phyloP scores from a whole-genome alignment of 768 basidiomycete genomes.

The Agaricus subrufescens region DNA sequence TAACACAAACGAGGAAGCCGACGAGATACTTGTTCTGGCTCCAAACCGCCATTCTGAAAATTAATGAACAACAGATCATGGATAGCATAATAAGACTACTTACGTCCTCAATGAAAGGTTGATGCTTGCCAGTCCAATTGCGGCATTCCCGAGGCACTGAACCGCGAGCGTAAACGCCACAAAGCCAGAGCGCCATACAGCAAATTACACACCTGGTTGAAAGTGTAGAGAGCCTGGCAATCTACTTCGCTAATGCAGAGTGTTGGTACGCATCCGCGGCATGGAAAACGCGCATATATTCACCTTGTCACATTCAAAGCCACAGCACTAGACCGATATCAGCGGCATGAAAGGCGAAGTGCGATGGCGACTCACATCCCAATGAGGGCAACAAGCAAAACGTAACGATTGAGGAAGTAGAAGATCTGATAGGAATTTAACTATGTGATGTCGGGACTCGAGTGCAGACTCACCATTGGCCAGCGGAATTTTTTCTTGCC shows the following conservation, averaged over 20 bases:
- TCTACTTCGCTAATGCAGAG: constrained; percentile 37
- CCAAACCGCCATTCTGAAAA: constrained; percentile 64
- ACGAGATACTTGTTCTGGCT: constrained; percentile 52
- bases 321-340: constrained; percentile 34
- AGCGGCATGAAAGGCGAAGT: constrained; percentile 1
- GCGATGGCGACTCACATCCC: constrained; percentile 51
- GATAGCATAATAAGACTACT: constrained; percentile 20
- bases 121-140: constrained; percentile 67
- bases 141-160: constrained; percentile 54
- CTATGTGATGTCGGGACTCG: neutral
- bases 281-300: constrained; percentile 12
- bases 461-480: constrained; percentile 48
- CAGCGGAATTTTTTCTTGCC: constrained; percentile 56
- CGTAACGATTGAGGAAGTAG: constrained; percentile 69
- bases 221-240: constrained; percentile 67
- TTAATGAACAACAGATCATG: neutral
- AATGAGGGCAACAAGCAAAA: constrained; percentile 56
- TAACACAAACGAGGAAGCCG: constrained; percentile 45
- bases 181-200: constrained; percentile 7
- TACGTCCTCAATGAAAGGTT: constrained; percentile 69
- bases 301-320: constrained; percentile 55
- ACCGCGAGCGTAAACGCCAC: neutral
- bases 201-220: constrained; percentile 42
- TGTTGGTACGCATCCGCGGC: neutral
- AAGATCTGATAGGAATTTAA: constrained; percentile 38